Conservation (phyloP, 208 protist genomes). For the Crithidia acanthocephali region DNA sequence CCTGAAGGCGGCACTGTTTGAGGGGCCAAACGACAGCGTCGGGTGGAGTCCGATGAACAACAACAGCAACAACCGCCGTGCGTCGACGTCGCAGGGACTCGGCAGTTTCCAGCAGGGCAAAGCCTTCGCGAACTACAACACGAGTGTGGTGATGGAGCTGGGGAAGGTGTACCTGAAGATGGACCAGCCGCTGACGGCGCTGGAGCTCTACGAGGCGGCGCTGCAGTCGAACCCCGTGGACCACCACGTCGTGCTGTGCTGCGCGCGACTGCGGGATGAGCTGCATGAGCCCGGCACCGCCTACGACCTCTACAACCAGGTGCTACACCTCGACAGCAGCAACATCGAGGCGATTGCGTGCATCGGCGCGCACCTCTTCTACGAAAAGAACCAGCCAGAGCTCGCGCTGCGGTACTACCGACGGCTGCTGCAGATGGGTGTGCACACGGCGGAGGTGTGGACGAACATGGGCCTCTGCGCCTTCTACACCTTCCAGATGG, state of each 20-base stretch:
- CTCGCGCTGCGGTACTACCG: constrained; percentile 94
- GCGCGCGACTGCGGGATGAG: constrained; percentile 91
- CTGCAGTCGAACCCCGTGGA: constrained; percentile 88
- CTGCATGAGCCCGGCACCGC: constrained; percentile 87
- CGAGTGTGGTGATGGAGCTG: constrained; percentile 88
- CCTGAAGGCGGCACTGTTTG: constrained; percentile 82
- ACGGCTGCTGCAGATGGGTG: constrained; percentile 95
- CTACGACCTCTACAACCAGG: constrained; percentile 81
- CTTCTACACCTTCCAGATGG: constrained; percentile 94
- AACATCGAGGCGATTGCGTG: constrained; percentile 96
- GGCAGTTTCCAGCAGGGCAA: constrained; percentile 12
- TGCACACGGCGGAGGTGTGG: constrained; percentile 94
- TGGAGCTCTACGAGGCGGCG: constrained; percentile 87
- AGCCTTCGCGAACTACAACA: constrained; percentile 78
- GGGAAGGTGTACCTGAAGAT: constrained; percentile 94
- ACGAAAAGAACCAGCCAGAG: constrained; percentile 94
- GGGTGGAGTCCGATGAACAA: neutral
- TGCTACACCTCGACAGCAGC: constrained; percentile 86
- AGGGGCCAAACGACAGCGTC: constrained; percentile 9
- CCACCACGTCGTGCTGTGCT: constrained; percentile 83
- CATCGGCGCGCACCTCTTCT: constrained; percentile 94
- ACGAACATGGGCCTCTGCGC: constrained; percentile 96
- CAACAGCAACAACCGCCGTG: neutral
- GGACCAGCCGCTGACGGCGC: constrained; percentile 94
- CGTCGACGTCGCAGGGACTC: neutral